phyloP scores from a whole-genome alignment of 306 rosid genomes.

The Quercus aquifolioides region DNA sequence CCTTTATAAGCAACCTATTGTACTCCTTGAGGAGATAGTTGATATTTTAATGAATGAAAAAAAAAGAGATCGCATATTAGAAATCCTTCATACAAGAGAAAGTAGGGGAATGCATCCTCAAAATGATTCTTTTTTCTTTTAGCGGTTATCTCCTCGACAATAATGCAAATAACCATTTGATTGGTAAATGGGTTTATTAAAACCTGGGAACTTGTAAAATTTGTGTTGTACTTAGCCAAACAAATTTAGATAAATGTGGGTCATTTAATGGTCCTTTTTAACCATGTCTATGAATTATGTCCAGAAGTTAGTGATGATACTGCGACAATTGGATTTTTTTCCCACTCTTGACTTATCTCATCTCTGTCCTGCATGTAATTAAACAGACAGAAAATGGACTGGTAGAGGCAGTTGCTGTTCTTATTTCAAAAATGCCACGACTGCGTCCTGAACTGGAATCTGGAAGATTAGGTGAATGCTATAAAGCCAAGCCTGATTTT shows the following conservation, averaged over 20 bases:
- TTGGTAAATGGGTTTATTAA: not conserved
- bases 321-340: slow-evolving; percentile 14
- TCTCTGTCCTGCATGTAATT: slow-evolving; percentile 17
- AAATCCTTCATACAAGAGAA: not conserved
- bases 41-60: too few species aligned
- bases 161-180: not conserved
- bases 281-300: not conserved
- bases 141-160: not conserved
- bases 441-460: slow-evolving; percentile 55
- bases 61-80: not conserved
- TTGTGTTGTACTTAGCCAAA: not conserved
- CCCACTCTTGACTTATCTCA: slow-evolving; percentile 18
- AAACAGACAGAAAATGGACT: slow-evolving; percentile 83
- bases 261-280: not conserved
- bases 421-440: slow-evolving; percentile 85
- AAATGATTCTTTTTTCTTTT: not conserved
- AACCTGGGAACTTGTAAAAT: not conserved
- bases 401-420: slow-evolving; percentile 87
- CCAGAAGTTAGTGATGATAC: slow-evolving; percentile 5
- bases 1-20: too few species aligned
- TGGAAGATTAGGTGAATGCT: slow-evolving; percentile 79
- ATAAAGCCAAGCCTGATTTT: slow-evolving; percentile 81
- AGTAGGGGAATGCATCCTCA: not conserved
- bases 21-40: too few species aligned
- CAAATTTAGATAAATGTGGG: not conserved